Evolutionary conservation across 176 grass and related monocot genomes (phyloP).

Genomic region (Hordeum vulgare): DNA sequence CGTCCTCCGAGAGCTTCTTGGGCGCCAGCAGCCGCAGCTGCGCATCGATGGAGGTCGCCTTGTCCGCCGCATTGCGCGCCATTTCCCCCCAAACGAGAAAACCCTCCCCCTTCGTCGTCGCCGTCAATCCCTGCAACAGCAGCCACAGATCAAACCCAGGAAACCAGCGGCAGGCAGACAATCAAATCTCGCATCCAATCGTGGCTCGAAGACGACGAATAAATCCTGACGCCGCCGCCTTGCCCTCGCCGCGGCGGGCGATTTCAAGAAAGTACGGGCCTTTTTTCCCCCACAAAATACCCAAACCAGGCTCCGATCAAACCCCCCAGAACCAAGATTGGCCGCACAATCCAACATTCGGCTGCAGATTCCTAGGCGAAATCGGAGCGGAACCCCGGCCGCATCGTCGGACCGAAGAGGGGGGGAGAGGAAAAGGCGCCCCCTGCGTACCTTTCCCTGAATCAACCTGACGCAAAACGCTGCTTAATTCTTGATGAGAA

Average conservation of each 20-base stretch:
- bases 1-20: conserved; percentile 79
- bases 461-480: background rate
- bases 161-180: background rate
- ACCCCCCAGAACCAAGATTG: background rate
- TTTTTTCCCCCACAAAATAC: conserved; percentile 7
- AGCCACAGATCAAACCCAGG: conserved; percentile 11
- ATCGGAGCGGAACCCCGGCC: background rate
- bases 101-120: background rate
- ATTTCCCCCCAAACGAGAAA: background rate
- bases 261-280: background rate
- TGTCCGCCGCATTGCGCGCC: conserved; percentile 53
- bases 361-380: background rate
- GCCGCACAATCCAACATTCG: background rate
- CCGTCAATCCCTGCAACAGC: conserved; percentile 17
- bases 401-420: background rate
- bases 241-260: background rate
- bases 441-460: background rate
- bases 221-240: background rate
- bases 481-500: conserved; percentile 1
- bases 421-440: background rate
- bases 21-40: conserved; percentile 73
- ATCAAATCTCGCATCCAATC: background rate
- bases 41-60: conserved; percentile 68
- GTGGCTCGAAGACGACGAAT: background rate
- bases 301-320: background rate